Percentiles rank a stretch among this genome's conserved stretches.
phyloP scores from a whole-genome alignment of 2,329 filamentous ascomycete species.

The Leptosphaerulina australis region DNA sequence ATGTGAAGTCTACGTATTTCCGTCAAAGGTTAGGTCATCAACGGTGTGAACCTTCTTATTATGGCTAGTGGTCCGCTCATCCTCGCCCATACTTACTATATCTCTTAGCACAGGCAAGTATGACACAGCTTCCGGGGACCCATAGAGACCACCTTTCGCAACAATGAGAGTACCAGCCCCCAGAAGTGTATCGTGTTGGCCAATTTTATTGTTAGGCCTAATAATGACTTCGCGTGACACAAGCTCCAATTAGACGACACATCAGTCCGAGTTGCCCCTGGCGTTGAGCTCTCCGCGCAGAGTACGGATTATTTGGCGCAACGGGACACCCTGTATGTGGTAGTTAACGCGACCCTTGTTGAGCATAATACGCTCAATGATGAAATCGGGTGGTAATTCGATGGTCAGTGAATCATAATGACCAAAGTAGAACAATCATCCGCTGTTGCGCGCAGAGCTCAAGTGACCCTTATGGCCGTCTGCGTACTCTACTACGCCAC shows the following conservation, averaged over 20 bases:
- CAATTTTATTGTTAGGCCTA: conserved; percentile 55
- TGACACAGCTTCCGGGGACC: conserved; percentile 51
- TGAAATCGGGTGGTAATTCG: conserved; percentile 31
- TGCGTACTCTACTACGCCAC: conserved; percentile 54
- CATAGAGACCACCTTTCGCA: conserved; percentile 48
- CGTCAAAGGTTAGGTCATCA: conserved; percentile 3
- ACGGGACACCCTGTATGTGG: conserved; percentile 37
- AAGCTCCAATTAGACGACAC: conserved; percentile 39
- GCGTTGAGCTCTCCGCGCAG: conserved; percentile 40
- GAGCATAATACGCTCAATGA: conserved; percentile 44
- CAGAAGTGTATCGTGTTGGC: conserved; percentile 22
- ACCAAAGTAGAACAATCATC: conserved; percentile 41
- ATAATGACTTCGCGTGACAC: conserved; percentile 50
- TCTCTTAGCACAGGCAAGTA: conserved; percentile 54
- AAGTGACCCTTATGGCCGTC: conserved; percentile 54
- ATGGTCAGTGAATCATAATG: conserved; percentile 41
- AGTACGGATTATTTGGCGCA: conserved; percentile 40
- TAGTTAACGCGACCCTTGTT: conserved; percentile 10
- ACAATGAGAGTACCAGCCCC: conserved; percentile 59
- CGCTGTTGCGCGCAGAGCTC: conserved; percentile 38
- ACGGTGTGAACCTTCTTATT: neutral
- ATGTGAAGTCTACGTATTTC: conserved; percentile 5
- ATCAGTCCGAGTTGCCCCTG: conserved; percentile 6
- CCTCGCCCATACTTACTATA: conserved; percentile 15
- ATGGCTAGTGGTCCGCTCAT: neutral